phyloP scores from a whole-genome alignment of 2,329 filamentous ascomycete species.

The Thielaviopsis ethacetica region DNA sequence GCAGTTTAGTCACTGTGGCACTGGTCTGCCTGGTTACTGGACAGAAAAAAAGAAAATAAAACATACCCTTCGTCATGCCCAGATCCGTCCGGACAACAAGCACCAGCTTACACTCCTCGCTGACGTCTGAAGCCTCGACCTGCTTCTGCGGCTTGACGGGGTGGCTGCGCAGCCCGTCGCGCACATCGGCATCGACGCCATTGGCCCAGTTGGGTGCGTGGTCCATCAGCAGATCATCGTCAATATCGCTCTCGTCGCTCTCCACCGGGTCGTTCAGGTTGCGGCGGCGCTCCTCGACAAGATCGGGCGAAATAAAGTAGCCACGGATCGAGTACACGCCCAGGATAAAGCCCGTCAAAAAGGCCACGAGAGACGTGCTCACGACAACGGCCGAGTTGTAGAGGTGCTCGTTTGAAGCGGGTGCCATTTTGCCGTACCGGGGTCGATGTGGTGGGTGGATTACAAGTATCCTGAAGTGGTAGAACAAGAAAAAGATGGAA shows the following conservation, averaged over 20 bases:
- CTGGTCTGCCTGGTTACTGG: no score
- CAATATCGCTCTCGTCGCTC: slow-evolving; percentile 52
- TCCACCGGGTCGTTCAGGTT: slow-evolving; percentile 45
- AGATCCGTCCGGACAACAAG: slow-evolving; percentile 85
- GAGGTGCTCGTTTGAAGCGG: slow-evolving; percentile 24
- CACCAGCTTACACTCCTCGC: slow-evolving; percentile 89
- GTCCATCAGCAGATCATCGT: slow-evolving; percentile 43
- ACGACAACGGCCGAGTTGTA: slow-evolving; percentile 43
- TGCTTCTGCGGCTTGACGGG: slow-evolving; percentile 20
- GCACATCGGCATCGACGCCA: slow-evolving; percentile 39
- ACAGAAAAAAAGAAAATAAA: background rate
- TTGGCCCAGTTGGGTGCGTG: slow-evolving; percentile 54
- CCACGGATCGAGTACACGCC: slow-evolving; percentile 55
- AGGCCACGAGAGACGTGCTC: slow-evolving; percentile 56
- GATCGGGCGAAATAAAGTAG: slow-evolving; percentile 39
- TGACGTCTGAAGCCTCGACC: slow-evolving; percentile 21
- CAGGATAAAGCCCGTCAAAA: slow-evolving; percentile 64
- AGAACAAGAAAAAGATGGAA: background rate
- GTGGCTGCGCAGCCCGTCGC: slow-evolving; percentile 33
- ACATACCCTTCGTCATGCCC: slow-evolving; percentile 88
- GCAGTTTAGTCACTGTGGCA: background rate
- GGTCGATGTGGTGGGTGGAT: background rate
- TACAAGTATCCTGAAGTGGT: no score
- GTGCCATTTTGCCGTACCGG: background rate
- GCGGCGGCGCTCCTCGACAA: slow-evolving; percentile 39